Percentiles rank a stretch among this genome's conserved stretches.
Conservation (phyloP, 345 rosid species). For the Salix purpurea region DNA sequence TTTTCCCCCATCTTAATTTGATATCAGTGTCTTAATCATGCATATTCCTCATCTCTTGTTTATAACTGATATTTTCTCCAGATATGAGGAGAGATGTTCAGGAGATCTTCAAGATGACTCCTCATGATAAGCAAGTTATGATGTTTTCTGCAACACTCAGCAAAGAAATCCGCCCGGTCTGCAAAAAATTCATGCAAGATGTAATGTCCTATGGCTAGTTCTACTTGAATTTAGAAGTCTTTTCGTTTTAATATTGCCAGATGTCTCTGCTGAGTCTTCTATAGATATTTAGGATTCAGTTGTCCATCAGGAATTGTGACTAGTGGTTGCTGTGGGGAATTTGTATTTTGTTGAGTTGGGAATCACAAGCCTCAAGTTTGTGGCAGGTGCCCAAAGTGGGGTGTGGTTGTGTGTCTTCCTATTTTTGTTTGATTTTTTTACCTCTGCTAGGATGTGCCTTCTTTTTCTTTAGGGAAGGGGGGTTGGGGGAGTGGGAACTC, state of each 20-base stretch:
- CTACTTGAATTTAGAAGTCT: constrained; percentile 54
- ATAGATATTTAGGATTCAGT: constrained; percentile 15
- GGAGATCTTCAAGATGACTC: constrained; percentile 98
- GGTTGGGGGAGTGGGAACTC: background rate
- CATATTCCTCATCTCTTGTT: background rate
- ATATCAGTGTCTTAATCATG: background rate
- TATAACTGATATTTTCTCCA: constrained; percentile 24
- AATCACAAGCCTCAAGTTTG: background rate
- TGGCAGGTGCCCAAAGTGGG: background rate
- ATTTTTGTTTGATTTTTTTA: background rate
- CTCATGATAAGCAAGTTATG: constrained; percentile 99
- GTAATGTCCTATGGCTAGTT: constrained; percentile 73
- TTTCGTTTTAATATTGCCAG: constrained; percentile 39
- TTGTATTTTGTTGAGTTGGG: constrained; percentile 1
- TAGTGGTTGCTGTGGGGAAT: constrained; percentile 7
- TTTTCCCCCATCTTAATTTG: background rate
- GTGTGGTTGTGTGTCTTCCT: background rate
- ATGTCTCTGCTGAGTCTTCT: constrained; percentile 30
- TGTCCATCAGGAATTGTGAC: constrained; percentile 16
- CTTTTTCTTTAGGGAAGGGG: background rate
- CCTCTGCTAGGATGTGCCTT: background rate
- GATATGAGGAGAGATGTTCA: constrained; percentile 98
- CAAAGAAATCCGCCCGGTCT: constrained; percentile 98
- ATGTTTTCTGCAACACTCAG: constrained; percentile 99
- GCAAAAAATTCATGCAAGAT: constrained; percentile 99